phyloP scores from a whole-genome alignment of 768 basidiomycete genomes.

The Boletus patriciae region DNA sequence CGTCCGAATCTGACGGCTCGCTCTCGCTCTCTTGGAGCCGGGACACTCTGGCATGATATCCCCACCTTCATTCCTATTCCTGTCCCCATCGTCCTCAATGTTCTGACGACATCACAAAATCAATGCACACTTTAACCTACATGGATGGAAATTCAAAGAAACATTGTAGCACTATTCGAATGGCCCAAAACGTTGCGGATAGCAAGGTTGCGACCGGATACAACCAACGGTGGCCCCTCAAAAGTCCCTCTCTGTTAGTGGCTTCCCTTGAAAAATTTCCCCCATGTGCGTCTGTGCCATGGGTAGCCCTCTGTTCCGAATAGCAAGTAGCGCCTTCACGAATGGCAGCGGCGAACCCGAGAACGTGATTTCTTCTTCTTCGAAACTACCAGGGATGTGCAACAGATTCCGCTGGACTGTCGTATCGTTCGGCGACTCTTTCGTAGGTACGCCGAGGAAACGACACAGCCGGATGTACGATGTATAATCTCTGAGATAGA shows the following conservation, averaged over 20 bases:
- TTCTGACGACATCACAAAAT: background rate
- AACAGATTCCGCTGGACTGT: background rate
- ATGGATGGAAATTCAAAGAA: too few species aligned
- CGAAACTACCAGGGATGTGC: constrained; percentile 1
- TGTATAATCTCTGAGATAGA: constrained; percentile 23
- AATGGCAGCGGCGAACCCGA: constrained; percentile 34
- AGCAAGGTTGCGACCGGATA: too few species aligned
- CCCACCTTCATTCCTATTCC: background rate
- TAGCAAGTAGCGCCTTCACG: constrained; percentile 16
- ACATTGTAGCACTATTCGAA: too few species aligned
- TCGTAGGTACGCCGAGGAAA: constrained; percentile 21
- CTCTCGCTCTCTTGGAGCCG: background rate
- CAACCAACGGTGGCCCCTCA: background rate
- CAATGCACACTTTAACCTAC: background rate
- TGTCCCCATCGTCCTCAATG: background rate
- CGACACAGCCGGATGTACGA: constrained; percentile 23
- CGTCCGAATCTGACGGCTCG: constrained; percentile 30
- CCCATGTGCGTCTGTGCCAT: background rate
- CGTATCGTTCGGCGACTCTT: background rate
- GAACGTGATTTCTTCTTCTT: constrained; percentile 22
- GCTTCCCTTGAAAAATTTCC: background rate
- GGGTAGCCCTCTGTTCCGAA: constrained; percentile 36
- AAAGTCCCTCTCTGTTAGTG: background rate
- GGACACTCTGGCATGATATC: background rate
- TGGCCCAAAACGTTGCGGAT: too few species aligned